These are phyloP conservation scores for Cucumis hystrix DNA, from an alignment of 306 rosid species.

Conservation along the genomic window DNA sequence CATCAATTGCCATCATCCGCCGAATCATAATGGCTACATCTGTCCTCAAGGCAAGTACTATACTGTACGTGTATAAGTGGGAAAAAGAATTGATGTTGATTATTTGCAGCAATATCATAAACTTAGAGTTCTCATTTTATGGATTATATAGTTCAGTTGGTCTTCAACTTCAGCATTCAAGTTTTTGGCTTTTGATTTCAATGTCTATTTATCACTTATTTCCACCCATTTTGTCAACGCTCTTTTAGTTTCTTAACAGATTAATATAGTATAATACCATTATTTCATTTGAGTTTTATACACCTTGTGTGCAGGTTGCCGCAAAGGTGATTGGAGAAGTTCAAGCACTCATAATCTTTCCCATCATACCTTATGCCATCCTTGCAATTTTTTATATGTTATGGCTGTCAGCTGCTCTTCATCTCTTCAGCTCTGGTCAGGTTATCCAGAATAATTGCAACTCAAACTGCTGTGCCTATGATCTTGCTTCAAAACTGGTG, in stretches of 20 bases:
- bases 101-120: neutral
- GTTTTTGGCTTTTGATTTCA: neutral
- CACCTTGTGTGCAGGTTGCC: constrained; percentile 50
- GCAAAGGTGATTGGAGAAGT: constrained; percentile 96
- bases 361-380: constrained; percentile 64
- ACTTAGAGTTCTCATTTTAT: neutral
- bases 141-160: neutral
- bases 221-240: neutral
- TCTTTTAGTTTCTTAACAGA: neutral
- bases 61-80: neutral
- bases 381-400: constrained; percentile 83
- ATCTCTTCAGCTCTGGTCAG: constrained; percentile 84
- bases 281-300: neutral
- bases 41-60: constrained; percentile 73
- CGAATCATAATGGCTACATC: constrained; percentile 98
- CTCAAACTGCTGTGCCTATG: constrained; percentile 67
- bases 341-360: constrained; percentile 72
- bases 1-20: constrained; percentile 84
- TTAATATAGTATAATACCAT: neutral
- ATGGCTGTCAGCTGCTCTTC: constrained; percentile 78
- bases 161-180: neutral
- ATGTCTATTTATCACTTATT: neutral
- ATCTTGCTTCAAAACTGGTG: constrained; percentile 47
- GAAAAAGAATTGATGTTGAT: neutral
- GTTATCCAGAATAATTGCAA: constrained; percentile 73